phyloP scores from a whole-genome alignment of 2,329 filamentous ascomycete genomes.

The Clonostachys rhizophaga region DNA sequence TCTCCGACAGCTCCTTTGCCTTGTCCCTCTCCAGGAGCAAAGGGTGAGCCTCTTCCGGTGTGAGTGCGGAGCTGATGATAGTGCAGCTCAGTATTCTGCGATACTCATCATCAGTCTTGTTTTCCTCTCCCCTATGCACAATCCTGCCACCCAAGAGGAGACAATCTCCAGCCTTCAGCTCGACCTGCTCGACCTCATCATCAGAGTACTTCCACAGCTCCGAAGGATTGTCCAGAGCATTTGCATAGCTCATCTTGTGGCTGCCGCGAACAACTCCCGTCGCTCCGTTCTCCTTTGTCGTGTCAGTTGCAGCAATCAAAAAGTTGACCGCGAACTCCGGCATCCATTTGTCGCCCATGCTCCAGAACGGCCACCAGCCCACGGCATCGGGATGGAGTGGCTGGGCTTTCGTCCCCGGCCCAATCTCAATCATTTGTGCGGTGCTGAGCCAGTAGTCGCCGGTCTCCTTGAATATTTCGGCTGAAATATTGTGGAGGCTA shows the following conservation, averaged over 20 bases:
- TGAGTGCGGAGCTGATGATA: conserved; percentile 5
- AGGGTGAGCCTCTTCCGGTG: conserved; percentile 7
- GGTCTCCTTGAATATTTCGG: conserved; percentile 11
- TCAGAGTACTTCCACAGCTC: background rate
- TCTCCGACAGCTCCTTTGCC: background rate
- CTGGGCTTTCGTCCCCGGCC: conserved; percentile 13
- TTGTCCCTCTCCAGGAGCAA: background rate
- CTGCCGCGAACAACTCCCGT: conserved; percentile 10
- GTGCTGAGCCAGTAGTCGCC: conserved; percentile 18
- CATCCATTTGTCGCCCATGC: background rate
- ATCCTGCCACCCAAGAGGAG: conserved; percentile 22
- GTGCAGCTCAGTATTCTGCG: conserved; percentile 4
- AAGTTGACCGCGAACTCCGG: conserved; percentile 8
- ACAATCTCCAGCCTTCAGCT: conserved; percentile 19
- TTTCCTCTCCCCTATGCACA: conserved; percentile 21
- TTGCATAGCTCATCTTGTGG: conserved; percentile 4
- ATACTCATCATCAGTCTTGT: conserved; percentile 9
- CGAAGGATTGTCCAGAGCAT: conserved; percentile 9
- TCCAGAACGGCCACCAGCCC: conserved; percentile 4
- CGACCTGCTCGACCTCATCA: conserved; percentile 4
- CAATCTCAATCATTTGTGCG: conserved; percentile 14
- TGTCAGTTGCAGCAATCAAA: conserved; percentile 8
- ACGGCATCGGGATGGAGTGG: conserved; percentile 13
- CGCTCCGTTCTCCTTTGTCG: conserved; percentile 9
- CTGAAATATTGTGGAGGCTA: background rate